Conservation (phyloP, 1,284 basidiomycete species). For the Thelephora terrestris region DNA sequence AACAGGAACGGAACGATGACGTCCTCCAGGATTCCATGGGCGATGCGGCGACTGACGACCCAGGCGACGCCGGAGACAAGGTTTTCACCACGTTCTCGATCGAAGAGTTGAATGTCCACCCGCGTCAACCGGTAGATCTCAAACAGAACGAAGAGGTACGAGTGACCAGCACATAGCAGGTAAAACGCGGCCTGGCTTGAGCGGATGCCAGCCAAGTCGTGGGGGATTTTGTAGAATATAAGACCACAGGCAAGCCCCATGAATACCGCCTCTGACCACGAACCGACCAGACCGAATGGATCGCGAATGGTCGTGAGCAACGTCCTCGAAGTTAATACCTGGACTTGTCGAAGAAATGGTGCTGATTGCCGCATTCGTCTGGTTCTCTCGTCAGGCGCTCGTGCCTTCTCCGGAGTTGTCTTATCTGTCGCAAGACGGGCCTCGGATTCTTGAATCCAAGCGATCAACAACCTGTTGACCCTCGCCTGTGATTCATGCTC, state of each 20-base stretch:
- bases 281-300: conserved; percentile 9
- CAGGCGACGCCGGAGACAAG: conserved; percentile 8
- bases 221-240: conserved; percentile 9
- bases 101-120: conserved; percentile 30
- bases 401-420: too few relatives aligned
- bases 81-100: conserved; percentile 34
- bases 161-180: conserved; percentile 4
- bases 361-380: neutral
- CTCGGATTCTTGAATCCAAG: too few relatives aligned
- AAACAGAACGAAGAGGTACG: conserved; percentile 12
- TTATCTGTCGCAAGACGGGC: too few relatives aligned
- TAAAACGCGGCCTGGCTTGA: conserved; percentile 11
- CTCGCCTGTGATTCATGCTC: too few relatives aligned
- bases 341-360: conserved; percentile 19
- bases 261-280: conserved; percentile 10
- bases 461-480: too few relatives aligned
- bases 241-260: conserved; percentile 12
- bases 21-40: conserved; percentile 9
- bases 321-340: conserved; percentile 8
- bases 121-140: conserved; percentile 10
- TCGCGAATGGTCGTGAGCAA: conserved; percentile 9
- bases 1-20: conserved; percentile 12
- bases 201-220: conserved; percentile 10
- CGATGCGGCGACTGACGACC: conserved; percentile 7
- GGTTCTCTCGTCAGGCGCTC: too few relatives aligned